Evolutionary conservation across 1,139 yeast species (phyloP), one percentile per base, ranked within the genome.

Genomic region (Yamadazyma oceani): DNA sequence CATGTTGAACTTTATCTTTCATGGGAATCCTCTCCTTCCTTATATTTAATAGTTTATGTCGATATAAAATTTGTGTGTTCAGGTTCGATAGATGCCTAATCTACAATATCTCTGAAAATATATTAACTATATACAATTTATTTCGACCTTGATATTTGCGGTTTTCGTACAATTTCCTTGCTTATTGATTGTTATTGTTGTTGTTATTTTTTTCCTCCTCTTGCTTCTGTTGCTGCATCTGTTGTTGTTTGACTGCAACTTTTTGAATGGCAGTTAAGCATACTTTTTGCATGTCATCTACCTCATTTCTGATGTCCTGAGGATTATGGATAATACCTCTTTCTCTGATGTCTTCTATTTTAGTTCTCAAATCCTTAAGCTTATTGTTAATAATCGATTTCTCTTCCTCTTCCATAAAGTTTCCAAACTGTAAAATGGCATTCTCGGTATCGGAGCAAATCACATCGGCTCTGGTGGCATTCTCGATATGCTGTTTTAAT

Each of bases 401-500:
- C 25, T 75, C 78, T 8, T 52, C 59, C 4, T 60, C 62, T 2
- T 61, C 61, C 75, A 66, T 58, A 48, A 65, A 37, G 17, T 54
- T 48, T 2, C 76, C 76, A 51, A 71, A 77, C 45, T 68, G 75
- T 3, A 54, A 47, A 23, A 78, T 55, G 0, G 79, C 77, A 46
- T 66, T 68, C 34, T 76, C 82, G 0, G 82, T 74, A 44, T 78
- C 85, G 6, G 74, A 65, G 34, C 81, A 67, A 44, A 78, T 66
- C 12, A 78, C 70, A 39, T 78, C 84, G 2, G 80, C 79, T 43
- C 81, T 53, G 3, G 73, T 66, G 4, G 78, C 78, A 53, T 73
- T 72, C 38, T 73, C 76, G 31, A 66, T 62, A 39, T 63, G 64
- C 40, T 62, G 65, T 36, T 66, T 60, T 40, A 60, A 54, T 35